These are phyloP conservation scores for Nannochloropsis oceanica DNA, from an alignment of 108 stramenopile genomes.

Conservation along the genomic window DNA sequence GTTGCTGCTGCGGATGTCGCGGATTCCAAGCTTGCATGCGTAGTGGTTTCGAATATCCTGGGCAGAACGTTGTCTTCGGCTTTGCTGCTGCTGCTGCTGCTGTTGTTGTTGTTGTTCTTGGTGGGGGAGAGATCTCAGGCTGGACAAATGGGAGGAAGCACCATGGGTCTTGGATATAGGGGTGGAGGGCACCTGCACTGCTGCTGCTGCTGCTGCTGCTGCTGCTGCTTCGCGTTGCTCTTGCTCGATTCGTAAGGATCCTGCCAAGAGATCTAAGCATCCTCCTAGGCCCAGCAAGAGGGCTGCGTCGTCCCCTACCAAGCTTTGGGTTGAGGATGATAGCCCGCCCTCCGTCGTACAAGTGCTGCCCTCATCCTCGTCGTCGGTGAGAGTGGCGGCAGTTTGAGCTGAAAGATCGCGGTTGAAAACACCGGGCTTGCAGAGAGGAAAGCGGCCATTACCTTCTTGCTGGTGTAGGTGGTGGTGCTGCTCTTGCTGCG, in stretches of 20 bases:
- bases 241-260: background rate
- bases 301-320: background rate
- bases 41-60: background rate
- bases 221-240: no score
- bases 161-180: no score
- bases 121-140: no score
- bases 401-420: background rate
- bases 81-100: no score
- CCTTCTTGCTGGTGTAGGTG: no score
- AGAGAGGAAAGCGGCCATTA: background rate
- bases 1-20: background rate
- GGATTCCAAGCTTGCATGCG: background rate
- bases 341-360: background rate
- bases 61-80: background rate
- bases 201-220: no score
- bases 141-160: no score
- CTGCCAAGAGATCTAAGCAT: background rate
- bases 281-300: background rate
- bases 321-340: background rate
- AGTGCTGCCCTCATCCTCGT: background rate
- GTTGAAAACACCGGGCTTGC: background rate
- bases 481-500: no score
- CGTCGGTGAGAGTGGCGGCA: background rate
- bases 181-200: no score
- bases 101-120: no score